Evolutionary conservation across 2,329 filamentous ascomycete species (phyloP), one percentile per base, ranked within the genome.

Genomic region (Microsporum canis): DNA sequence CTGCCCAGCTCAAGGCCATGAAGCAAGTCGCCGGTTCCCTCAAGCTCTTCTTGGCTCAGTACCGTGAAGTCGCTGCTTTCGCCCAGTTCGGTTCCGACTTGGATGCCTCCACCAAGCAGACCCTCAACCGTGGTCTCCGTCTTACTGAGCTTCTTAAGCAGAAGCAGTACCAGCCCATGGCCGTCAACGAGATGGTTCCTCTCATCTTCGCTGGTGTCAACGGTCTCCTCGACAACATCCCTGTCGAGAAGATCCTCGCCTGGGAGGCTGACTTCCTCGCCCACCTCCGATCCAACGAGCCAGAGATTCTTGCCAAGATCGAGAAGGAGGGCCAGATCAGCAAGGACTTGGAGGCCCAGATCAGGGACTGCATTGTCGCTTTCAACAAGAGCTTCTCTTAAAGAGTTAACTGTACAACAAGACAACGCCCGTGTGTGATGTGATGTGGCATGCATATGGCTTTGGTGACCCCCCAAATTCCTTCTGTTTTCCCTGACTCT

Each of bases 11-110:
- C 79, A 99, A 97, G 89, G 91, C 94, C 82, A 99, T 99, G 94
- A 99, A 99, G 87, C 94, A 99, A 85, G 94, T 99, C 72, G 94
- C 94, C 75, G 94, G 94, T 86, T 97, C 92, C 71, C 84, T 99
- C 76, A 99, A 99, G 87, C 91, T 99, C 72, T 99, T 97, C 91
- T 89, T 99, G 88, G 94, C 94, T 73, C 94, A 99, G 84, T 99
- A 99, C 87, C 94, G 94, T 94, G 94, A 99, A 81, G 94, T 99
- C 67, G 94, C 94, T 74, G 94, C 94, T 71, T 99, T 99, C 81
- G 92, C 94, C 72, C 94, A 99, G 82, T 99, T 99, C 86, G 94
- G 94, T 88, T 99, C 94, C 76, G 94, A 99, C 84, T 84, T 99
- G 71, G 94, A 99, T 82, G 94, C 94, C 71, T 86, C 94, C 70